These are phyloP conservation scores for Brassica nigra DNA, from an alignment of 345 rosid genomes.

Conservation along the genomic window DNA sequence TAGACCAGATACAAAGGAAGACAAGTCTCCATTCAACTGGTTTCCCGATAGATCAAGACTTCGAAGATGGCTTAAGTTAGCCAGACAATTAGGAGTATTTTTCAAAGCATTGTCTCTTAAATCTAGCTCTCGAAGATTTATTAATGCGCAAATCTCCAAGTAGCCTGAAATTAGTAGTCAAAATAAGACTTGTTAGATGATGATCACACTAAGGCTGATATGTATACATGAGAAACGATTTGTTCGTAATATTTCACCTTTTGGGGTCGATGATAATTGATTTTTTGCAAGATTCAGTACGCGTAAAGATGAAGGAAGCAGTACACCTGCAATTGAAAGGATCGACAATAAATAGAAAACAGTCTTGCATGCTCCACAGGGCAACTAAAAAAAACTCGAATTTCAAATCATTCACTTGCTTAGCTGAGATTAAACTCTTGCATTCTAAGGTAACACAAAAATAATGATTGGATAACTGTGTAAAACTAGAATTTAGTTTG, in stretches of 20 bases:
- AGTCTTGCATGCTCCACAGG: too few species aligned
- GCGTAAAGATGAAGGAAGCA: slow-evolving; percentile 2
- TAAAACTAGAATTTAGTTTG: too few species aligned
- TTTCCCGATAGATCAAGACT: too few species aligned
- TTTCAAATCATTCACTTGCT: too few species aligned
- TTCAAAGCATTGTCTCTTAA: slow-evolving; percentile 1
- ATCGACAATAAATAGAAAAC: neutral
- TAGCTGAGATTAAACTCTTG: too few species aligned
- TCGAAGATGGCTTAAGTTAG: slow-evolving; percentile 22
- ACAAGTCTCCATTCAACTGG: neutral
- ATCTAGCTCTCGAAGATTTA: slow-evolving; percentile 5
- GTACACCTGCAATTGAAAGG: neutral
- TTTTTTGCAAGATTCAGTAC: neutral
- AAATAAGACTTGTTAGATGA: neutral
- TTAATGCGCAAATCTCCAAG: slow-evolving; percentile 7
- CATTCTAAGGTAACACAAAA: too few species aligned
- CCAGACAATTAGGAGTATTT: neutral
- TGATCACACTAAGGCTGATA: neutral
- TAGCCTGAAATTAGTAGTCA: slow-evolving; percentile 1
- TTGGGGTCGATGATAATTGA: neutral
- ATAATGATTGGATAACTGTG: too few species aligned
- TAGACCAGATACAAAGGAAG: slow-evolving; percentile 13
- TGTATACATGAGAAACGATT: neutral
- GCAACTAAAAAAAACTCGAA: too few species aligned
- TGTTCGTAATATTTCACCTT: slow-evolving; percentile 8